Conservation (phyloP, 441 rosid genomes). For the Gossypium gossypioides region DNA sequence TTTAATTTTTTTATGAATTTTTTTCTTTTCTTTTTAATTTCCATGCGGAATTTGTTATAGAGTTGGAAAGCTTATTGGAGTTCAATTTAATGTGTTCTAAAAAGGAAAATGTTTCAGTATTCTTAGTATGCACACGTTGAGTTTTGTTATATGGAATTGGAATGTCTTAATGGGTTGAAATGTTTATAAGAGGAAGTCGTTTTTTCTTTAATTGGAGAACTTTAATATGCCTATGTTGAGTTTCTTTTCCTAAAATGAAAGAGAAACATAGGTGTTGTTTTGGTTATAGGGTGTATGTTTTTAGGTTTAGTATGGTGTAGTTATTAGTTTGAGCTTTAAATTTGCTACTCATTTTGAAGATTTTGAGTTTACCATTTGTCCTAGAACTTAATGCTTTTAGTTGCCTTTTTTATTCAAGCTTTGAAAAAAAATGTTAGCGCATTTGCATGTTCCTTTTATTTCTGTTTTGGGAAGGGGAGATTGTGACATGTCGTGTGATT, state of each 20-base stretch:
- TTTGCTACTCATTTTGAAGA: background rate
- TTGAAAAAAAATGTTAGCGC: background rate
- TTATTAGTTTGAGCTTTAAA: background rate
- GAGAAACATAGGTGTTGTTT: background rate
- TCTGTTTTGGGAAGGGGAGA: background rate
- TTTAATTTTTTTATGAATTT: background rate
- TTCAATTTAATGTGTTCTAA: background rate
- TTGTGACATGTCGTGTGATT: background rate
- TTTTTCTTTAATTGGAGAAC: background rate
- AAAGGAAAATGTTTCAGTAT: background rate
- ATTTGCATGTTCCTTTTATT: background rate
- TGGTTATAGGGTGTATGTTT: background rate
- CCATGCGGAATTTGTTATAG: background rate
- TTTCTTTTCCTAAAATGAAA: background rate
- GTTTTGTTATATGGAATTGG: background rate
- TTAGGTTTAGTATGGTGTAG: background rate
- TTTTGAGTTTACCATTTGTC: background rate
- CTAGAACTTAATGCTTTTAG: background rate
- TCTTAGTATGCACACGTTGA: background rate
- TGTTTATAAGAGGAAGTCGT: background rate
- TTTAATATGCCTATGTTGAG: background rate
- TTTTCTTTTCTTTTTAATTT: background rate
- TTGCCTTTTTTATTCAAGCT: background rate
- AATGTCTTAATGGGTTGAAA: background rate
- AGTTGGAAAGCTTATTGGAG: background rate